These are phyloP conservation scores for Metschnikowia continentalis DNA, from an alignment of 805 yeast species.

Conservation along the genomic window DNA sequence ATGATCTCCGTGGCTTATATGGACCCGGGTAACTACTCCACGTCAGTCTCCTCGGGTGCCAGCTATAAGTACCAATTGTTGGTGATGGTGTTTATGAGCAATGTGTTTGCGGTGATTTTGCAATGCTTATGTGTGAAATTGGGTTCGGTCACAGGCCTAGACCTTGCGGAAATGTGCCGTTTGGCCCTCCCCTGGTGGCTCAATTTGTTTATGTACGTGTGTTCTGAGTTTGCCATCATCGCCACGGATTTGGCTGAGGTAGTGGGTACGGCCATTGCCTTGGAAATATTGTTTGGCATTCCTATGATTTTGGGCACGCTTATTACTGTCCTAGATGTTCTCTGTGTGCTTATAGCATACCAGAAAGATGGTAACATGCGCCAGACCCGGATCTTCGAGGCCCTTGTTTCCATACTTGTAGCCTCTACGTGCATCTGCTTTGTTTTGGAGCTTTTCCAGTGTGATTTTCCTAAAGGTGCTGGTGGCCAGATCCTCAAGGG, in stretches of 20 bases:
- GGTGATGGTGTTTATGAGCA: conserved; percentile 71
- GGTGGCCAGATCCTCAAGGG: conserved; percentile 56
- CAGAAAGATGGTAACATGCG: conserved; percentile 69
- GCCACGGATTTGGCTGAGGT: conserved; percentile 95
- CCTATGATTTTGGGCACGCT: conserved; percentile 75
- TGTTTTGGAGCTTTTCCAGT: conserved; percentile 58
- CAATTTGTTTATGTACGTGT: conserved; percentile 56
- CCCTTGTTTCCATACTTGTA: conserved; percentile 68
- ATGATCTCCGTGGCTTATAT: conserved; percentile 87
- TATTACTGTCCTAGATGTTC: conserved; percentile 76
- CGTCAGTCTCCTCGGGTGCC: conserved; percentile 88
- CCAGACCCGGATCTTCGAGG: conserved; percentile 72
- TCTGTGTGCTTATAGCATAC: conserved; percentile 74
- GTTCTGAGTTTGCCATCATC: conserved; percentile 83
- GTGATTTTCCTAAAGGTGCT: conserved; percentile 48
- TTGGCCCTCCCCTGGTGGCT: conserved; percentile 63
- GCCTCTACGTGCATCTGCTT: conserved; percentile 74
- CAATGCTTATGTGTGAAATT: conserved; percentile 81
- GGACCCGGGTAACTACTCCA: conserved; percentile 92
- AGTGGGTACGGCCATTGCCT: conserved; percentile 86
- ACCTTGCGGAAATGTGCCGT: conserved; percentile 81
- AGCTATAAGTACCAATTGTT: conserved; percentile 67
- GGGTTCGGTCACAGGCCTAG: conserved; percentile 87
- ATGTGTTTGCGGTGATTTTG: conserved; percentile 75
- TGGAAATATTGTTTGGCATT: conserved; percentile 69